Conservation (phyloP, 2,329 filamentous ascomycete species). For the Emmonsiellopsis sp. region DNA sequence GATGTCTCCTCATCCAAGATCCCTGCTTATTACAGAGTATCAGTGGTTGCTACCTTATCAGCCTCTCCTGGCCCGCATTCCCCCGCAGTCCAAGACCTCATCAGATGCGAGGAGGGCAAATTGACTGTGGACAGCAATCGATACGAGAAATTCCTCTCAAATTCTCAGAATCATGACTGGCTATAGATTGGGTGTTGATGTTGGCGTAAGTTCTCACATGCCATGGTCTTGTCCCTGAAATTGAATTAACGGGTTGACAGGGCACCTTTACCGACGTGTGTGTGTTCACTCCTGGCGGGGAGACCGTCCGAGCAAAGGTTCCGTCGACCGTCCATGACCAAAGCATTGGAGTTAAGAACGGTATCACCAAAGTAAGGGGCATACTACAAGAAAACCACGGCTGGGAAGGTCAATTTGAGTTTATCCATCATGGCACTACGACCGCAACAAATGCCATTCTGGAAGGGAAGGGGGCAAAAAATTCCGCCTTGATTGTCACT, state of each 20-base stretch:
- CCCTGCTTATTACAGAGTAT: too few relatives aligned
- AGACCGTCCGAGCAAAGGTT: conserved; percentile 38
- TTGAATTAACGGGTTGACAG: conserved; percentile 7
- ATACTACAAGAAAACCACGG: conserved; percentile 29
- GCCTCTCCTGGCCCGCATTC: too few relatives aligned
- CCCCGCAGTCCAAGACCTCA: too few relatives aligned
- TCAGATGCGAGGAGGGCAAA: too few relatives aligned
- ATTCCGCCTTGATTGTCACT: conserved; percentile 38
- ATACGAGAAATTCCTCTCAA: too few relatives aligned
- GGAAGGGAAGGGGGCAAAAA: conserved; percentile 42
- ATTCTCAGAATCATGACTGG: conserved; percentile 5
- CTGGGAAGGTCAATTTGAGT: conserved; percentile 39
- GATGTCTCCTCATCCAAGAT: too few relatives aligned
- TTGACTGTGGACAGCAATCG: too few relatives aligned
- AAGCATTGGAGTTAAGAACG: conserved; percentile 40
- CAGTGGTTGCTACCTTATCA: too few relatives aligned
- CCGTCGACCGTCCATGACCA: conserved; percentile 39
- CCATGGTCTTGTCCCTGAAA: background rate
- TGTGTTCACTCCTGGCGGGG: conserved; percentile 37
- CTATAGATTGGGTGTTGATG: conserved; percentile 19
- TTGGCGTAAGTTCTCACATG: conserved; percentile 13
- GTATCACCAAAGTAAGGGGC: conserved; percentile 34
- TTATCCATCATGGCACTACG: conserved; percentile 44
- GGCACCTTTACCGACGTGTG: conserved; percentile 43
- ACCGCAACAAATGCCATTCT: conserved; percentile 43